Base-by-base conservation (phyloP, 1,139 yeast species). In the Ogataea hybrid region DNA sequence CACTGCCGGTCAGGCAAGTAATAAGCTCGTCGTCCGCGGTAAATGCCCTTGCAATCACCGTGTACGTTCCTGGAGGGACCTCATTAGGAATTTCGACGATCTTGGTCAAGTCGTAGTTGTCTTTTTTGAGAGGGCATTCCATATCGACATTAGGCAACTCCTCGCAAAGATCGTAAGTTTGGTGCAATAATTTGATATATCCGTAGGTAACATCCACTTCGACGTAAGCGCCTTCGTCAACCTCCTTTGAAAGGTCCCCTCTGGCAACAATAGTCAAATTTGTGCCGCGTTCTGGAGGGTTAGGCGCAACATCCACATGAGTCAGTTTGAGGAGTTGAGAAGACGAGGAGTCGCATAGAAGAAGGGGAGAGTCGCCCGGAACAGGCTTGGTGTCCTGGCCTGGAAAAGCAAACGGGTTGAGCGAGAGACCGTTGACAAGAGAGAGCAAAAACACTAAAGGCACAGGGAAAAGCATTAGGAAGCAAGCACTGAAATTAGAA, bases 171-270 rank as follows among this genome's bases (percentile, higher is more conserved):
- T 92, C 97, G 64, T 83, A 84, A 10, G 94, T 85, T 61, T 88
- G 89, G 55, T 87, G 84, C 43, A 94, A 65, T 48, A 92, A 73
- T 57, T 84, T 84, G 63, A 92, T 90, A 68, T 85, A 88, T 9
- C 97, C 98, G 58, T 89, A 84, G 53, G 87, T 77, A 25, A 94
- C 97, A 51, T 88, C 95, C 29, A 92, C 89, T 51, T 88, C 96
- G 39, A 92, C 95, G 59, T 89, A 92, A 0, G 97, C 87, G 28
- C 98, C 98, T 29, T 79, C 92, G 32, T 65, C 77, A 35, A 94
- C 69, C 15, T 71, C 72, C 43, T 74, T 62, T 30, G 70, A 55
- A 47, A 90, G 66, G 36, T 61, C 62, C 2, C 96, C 98, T 14
- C 69, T 62, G 4, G 96, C 98, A 21, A 73, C 62, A 49, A 94